These are phyloP conservation scores for Quercus suber DNA, from an alignment of 306 rosid species.

Conservation along the genomic window DNA sequence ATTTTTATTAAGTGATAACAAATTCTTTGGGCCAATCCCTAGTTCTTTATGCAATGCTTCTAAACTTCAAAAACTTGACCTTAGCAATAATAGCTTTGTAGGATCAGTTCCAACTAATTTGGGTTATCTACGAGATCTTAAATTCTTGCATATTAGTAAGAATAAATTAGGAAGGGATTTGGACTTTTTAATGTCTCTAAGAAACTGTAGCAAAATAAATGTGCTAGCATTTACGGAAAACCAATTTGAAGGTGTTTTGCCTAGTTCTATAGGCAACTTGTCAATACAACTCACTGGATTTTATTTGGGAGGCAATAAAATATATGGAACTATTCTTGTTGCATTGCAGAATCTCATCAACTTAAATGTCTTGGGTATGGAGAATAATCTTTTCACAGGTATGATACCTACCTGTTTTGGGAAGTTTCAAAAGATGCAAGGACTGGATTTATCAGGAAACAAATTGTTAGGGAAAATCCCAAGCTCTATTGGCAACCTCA, in stretches of 20 bases:
- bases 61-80: not conserved
- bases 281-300: not conserved
- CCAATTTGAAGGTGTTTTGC: constrained; percentile 39
- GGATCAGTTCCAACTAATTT: constrained; percentile 25
- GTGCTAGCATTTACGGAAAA: not conserved
- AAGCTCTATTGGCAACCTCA: constrained; percentile 28
- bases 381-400: not conserved
- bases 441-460: not conserved
- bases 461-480: constrained; percentile 25
- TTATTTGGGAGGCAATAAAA: not conserved
- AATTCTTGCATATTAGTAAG: fast-evolving
- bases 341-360: constrained; percentile 20
- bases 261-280: constrained; percentile 27
- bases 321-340: constrained; percentile 23
- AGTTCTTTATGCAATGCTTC: constrained; percentile 32
- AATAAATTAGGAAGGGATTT: constrained; percentile 35
- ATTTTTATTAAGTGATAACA: constrained; percentile 7
- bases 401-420: constrained; percentile 23
- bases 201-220: constrained; percentile 21
- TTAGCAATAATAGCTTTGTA: not conserved
- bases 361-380: not conserved
- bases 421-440: constrained; percentile 16
- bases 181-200: constrained; percentile 20
- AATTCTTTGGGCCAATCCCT: constrained; percentile 34
- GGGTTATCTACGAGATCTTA: constrained; percentile 2